Base-by-base conservation (phyloP, 1,284 basidiomycete genomes). In the Entoloma clypeatum region DNA sequence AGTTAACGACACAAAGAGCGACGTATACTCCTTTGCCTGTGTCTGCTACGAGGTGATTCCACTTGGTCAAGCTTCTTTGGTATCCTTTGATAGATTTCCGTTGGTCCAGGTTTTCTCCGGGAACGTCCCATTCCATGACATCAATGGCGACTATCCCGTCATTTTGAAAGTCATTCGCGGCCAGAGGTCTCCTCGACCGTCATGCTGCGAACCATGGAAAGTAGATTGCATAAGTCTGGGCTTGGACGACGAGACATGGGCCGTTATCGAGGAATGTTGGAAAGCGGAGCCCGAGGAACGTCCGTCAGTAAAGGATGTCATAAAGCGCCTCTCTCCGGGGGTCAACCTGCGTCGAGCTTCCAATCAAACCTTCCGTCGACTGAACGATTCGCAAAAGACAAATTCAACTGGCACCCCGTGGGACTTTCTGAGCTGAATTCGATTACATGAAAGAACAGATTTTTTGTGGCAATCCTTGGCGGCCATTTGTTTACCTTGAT, bases 1-100 rank as follows among this genome's bases (percentile, higher is more conserved):
- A 5, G n/a, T 35, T n/a, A 43, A 42, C 10, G 53, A 43, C 11
- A 42, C 38, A 9, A 29, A 35, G 24, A 52, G 48, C 19, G 56
- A 58, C 41, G 48, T 58, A 6, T 57, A 53, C 49, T 43, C 56
- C 3, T 52, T 55, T 24, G 48, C 47, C 1, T 52, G 50, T 36
- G 51, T 55, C 5, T 53, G 43, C 19, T 54, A 58, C 26, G 55
- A 58, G 47, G 54, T 59, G 35, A 29, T 24, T n/a, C n/a, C n/a
- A n/a, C n/a, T n/a, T n/a, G n/a, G n/a, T n/a, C n/a, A n/a, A n/a
- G n/a, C n/a, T n/a, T n/a, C n/a, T n/a, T n/a, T n/a, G n/a, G n/a
- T n/a, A n/a, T n/a, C n/a, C n/a, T n/a, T n/a, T n/a, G n/a, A n/a
- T n/a, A n/a, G n/a, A n/a, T n/a, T n/a, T n/a, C n/a, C n/a, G n/a